These are phyloP conservation scores for Triangularia verruculosa DNA, from an alignment of 2,329 filamentous ascomycete species.

Conservation along the genomic window DNA sequence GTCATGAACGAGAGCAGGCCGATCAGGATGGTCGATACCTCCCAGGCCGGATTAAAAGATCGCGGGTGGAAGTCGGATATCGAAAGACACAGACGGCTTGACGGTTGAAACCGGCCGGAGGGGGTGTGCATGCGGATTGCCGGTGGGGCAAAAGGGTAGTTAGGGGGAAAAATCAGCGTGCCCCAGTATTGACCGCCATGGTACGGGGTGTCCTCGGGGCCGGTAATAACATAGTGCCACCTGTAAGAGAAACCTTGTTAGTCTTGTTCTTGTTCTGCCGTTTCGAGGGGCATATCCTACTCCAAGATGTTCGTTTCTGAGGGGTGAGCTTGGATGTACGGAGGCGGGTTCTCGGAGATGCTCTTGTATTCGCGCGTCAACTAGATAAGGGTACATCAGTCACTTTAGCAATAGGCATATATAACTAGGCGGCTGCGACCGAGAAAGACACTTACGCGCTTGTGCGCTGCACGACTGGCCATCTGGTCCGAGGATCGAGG, in stretches of 20 bases:
- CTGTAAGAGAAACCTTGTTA: slow-evolving; percentile 38
- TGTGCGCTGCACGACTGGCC: slow-evolving; percentile 30
- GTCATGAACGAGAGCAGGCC: slow-evolving; percentile 98
- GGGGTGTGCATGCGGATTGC: slow-evolving; percentile 99
- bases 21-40: slow-evolving; percentile 93
- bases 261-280: slow-evolving; percentile 3
- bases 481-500: slow-evolving; percentile 12
- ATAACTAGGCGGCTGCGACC: not conserved
- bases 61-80: slow-evolving; percentile 98
- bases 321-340: slow-evolving; percentile 84
- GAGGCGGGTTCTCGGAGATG: slow-evolving; percentile 72
- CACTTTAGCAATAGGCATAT: no score
- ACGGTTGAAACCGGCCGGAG: slow-evolving; percentile 90
- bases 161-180: slow-evolving; percentile 88
- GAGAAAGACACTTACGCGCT: slow-evolving; percentile 25
- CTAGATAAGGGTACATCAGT: slow-evolving; percentile 32
- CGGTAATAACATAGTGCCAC: slow-evolving; percentile 95
- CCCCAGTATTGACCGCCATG: slow-evolving; percentile 97
- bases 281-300: slow-evolving; percentile 43
- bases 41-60: slow-evolving; percentile 97
- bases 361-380: slow-evolving; percentile 62
- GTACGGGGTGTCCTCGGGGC: slow-evolving; percentile 91
- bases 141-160: slow-evolving; percentile 95
- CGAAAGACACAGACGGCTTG: slow-evolving; percentile 85
- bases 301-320: slow-evolving; percentile 91